Base-by-base conservation (phyloP, 495 filamentous ascomycete genomes). In the Tuber microsphaerosporum region DNA sequence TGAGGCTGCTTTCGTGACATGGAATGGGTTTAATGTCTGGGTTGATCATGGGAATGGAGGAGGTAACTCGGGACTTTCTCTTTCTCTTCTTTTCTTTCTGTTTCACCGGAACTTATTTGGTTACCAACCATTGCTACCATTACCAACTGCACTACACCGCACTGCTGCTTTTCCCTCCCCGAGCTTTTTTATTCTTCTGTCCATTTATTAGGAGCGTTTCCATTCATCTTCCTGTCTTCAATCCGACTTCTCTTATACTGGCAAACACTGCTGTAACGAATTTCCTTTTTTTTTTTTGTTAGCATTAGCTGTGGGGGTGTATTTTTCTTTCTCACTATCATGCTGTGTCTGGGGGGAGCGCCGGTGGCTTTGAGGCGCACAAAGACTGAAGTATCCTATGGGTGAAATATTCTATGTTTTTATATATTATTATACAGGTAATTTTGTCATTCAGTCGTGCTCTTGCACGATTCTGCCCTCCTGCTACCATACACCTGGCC, bases 201-300 rank as follows among this genome's bases (percentile, higher is more conserved):
- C 14, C 26, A n/a, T 39, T 43, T 76, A 22, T 34, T 48, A n/a
- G 37, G 34, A 20, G 56, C 42, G 75, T 61, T 34, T 65, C 61
- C 22, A 51, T 68, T 69, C 41, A 31, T 12, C 22, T 14, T 17
- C 26, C 42, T 43, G 41, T 61, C 44, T 72, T 19, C 37, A 71
- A 31, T 51, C 37, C 41, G 39, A 34, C 37, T 51, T 39, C 61
- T 69, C 37, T 10, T 10, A 19, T 69, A 39, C 74, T n/a, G 16
- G 43, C 41, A 61, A 68, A 44, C 71, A 17, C 77, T 71, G 61
- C 70, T 34, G 45, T 70, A 39, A 79, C 77, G 77, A 79, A 79
- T 79, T 73, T 75, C 46, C 45, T 79, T 46, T 45, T 73, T 16
- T 42, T 51, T 79, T 37, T 76, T 39, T 37, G 39, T 76, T 14